phyloP scores from a whole-genome alignment of 306 rosid species.

The Macrotyloma uniflorum region DNA sequence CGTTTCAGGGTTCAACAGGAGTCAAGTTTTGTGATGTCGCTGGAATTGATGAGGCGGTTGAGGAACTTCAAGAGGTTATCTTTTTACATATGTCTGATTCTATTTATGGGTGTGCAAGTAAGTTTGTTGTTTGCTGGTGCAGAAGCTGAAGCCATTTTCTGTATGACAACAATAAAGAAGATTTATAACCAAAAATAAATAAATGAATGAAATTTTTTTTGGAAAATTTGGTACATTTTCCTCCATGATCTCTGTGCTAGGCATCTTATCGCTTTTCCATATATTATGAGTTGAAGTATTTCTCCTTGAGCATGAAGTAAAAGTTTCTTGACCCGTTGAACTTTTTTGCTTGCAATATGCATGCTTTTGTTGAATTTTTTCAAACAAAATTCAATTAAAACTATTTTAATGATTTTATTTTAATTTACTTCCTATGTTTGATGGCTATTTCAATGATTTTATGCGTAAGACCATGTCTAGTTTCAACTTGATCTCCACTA shows the following conservation, averaged over 20 bases:
- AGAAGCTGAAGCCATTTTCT: neutral
- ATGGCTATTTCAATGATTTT: slow-evolving; percentile 4
- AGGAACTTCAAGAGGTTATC: slow-evolving; percentile 94
- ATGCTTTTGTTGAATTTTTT: neutral
- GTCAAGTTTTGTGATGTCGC: slow-evolving; percentile 91
- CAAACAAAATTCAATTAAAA: slow-evolving; percentile 4
- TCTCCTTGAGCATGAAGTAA: neutral
- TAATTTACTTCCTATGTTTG: neutral
- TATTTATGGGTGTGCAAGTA: neutral
- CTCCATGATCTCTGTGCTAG: neutral
- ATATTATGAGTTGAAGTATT: neutral
- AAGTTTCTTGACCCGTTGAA: slow-evolving; percentile 5
- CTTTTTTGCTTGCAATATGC: slow-evolving; percentile 8
- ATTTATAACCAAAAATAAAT: neutral
- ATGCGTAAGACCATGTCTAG: neutral
- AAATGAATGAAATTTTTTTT: neutral
- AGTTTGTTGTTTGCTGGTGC: slow-evolving; percentile 7
- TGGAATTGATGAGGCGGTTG: slow-evolving; percentile 98
- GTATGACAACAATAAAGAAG: neutral
- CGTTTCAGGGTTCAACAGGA: slow-evolving; percentile 93
- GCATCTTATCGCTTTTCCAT: neutral
- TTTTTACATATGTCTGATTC: slow-evolving; percentile 32
- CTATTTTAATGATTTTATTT: too few relatives aligned
- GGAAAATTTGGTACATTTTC: neutral
- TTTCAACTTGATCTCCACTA: slow-evolving; percentile 11